phyloP scores from a whole-genome alignment of 2,329 filamentous ascomycete genomes.

The Acrodontium crateriforme region DNA sequence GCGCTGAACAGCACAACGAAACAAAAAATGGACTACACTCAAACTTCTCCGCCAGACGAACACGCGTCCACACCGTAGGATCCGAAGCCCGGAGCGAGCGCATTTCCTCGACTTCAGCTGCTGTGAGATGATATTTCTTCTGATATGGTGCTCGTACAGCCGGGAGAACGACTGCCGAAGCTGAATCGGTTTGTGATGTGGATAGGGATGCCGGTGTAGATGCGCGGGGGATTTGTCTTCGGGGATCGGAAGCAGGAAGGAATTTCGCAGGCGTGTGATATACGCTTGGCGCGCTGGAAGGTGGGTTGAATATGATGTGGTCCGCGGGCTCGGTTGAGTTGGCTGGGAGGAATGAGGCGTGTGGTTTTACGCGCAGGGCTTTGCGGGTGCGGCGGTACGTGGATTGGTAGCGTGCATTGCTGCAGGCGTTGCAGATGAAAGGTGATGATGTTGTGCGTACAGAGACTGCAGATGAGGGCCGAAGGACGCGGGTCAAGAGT shows the following conservation, averaged over 20 bases:
- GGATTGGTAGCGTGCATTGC: constrained; percentile 30
- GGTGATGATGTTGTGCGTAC: not conserved
- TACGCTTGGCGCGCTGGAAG: constrained; percentile 47
- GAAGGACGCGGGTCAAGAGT: not conserved
- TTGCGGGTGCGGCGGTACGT: constrained; percentile 33
- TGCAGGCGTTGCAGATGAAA: constrained; percentile 19
- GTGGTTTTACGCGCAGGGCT: constrained; percentile 30
- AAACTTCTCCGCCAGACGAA: constrained; percentile 47
- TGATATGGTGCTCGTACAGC: constrained; percentile 37
- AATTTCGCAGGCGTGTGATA: constrained; percentile 54
- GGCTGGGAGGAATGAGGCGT: constrained; percentile 28
- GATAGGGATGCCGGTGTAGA: constrained; percentile 16
- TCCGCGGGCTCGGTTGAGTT: constrained; percentile 26
- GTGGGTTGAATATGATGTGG: constrained; percentile 53
- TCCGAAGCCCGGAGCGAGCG: constrained; percentile 39
- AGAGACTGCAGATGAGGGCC: not conserved
- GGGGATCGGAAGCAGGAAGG: constrained; percentile 44
- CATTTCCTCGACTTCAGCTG: constrained; percentile 46
- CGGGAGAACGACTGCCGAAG: constrained; percentile 27
- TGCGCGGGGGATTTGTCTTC: constrained; percentile 28
- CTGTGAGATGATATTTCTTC: constrained; percentile 48
- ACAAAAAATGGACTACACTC: constrained; percentile 50
- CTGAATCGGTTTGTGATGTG: constrained; percentile 9
- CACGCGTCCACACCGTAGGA: constrained; percentile 45
- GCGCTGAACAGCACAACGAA: constrained; percentile 42